phyloP scores from a whole-genome alignment of 257 asterid species.

The Nicotiana undulata region DNA sequence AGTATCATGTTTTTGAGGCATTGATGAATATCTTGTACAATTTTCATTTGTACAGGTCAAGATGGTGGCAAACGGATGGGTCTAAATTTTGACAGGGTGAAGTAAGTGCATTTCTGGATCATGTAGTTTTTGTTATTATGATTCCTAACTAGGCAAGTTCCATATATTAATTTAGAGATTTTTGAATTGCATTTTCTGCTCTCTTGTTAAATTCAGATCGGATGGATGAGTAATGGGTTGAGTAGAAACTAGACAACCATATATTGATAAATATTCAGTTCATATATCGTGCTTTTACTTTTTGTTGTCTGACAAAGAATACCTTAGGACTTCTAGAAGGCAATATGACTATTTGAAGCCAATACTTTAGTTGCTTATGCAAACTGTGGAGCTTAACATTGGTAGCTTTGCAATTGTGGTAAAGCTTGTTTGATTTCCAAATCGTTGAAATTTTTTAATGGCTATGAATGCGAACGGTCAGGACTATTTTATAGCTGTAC shows the following conservation, averaged over 20 bases:
- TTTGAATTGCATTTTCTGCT: not conserved
- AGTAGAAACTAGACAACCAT: not conserved
- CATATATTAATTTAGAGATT: not conserved
- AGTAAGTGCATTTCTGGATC: conserved; percentile 38
- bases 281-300: not conserved
- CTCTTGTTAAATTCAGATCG: not conserved
- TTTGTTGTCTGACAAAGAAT: not conserved
- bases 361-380: not conserved
- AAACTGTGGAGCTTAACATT: not conserved
- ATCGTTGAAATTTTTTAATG: not conserved
- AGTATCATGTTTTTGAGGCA: not conserved
- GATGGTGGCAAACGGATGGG: conserved; percentile 98
- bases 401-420: not conserved
- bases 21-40: not conserved
- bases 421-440: not conserved
- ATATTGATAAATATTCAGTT: not conserved
- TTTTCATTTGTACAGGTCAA: conserved; percentile 49
- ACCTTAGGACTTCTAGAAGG: not conserved
- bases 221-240: not conserved
- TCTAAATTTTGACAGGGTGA: conserved; percentile 71
- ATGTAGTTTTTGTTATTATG: not conserved
- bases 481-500: not conserved
- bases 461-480: not conserved
- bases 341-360: not conserved
- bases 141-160: not conserved